These are phyloP conservation scores for Lomentospora prolificans DNA, from an alignment of 2,329 filamentous ascomycete species.

Conservation along the genomic window DNA sequence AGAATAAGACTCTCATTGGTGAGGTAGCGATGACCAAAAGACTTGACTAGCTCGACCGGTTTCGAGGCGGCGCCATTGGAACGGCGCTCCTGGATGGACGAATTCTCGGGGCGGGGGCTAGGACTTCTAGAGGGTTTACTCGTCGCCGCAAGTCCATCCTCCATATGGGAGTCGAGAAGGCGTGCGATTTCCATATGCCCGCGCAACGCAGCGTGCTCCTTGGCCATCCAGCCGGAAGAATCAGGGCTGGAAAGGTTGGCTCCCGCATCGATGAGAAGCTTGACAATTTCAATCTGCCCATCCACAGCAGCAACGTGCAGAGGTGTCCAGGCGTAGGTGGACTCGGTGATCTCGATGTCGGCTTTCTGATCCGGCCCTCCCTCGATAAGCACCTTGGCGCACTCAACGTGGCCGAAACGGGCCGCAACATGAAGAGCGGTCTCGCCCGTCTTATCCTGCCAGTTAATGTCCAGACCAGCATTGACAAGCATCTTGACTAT, in stretches of 20 bases:
- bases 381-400: slow-evolving; percentile 64
- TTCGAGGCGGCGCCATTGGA: slow-evolving; percentile 42
- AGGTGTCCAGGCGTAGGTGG: slow-evolving; percentile 89
- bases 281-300: slow-evolving; percentile 64
- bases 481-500: slow-evolving; percentile 85
- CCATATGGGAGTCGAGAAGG: slow-evolving; percentile 37
- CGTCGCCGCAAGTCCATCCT: slow-evolving; percentile 15
- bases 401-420: slow-evolving; percentile 74
- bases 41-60: slow-evolving; percentile 72
- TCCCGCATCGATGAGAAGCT: slow-evolving; percentile 68
- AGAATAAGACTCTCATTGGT: slow-evolving; percentile 81
- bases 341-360: slow-evolving; percentile 68
- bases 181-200: slow-evolving; percentile 77
- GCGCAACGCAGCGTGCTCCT: slow-evolving; percentile 82
- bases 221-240: slow-evolving; percentile 86
- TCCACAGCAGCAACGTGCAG: slow-evolving; percentile 88
- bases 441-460: slow-evolving; percentile 81
- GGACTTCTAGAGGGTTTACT: slow-evolving; percentile 14
- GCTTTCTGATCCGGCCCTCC: slow-evolving; percentile 62
- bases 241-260: slow-evolving; percentile 67
- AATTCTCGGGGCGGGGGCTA: slow-evolving; percentile 31
- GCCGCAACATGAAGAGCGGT: slow-evolving; percentile 88
- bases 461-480: slow-evolving; percentile 86
- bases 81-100: slow-evolving; percentile 52
- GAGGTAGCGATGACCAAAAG: slow-evolving; percentile 91